Evolutionary conservation across 1,284 basidiomycete genomes (phyloP).

Genomic region (Irpex rosettiformis): DNA sequence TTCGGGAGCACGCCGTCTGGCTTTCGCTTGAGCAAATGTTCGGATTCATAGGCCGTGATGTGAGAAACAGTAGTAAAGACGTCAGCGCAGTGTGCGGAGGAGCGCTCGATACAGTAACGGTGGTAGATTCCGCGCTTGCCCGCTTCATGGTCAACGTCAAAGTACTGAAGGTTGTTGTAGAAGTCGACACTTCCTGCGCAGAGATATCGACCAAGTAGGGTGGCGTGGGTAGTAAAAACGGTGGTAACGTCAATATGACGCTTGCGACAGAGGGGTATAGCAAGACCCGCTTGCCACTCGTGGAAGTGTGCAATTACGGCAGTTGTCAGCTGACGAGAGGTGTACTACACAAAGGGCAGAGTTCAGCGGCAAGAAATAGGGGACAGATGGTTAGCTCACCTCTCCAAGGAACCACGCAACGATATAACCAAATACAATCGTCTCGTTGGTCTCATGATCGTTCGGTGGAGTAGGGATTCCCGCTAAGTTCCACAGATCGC

Average conservation of each 20-base stretch:
- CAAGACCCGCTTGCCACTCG: constrained; percentile 98
- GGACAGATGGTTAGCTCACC: constrained; percentile 38
- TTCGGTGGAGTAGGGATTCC: constrained; percentile 95
- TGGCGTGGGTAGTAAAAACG: constrained; percentile 98
- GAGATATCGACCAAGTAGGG: constrained; percentile 94
- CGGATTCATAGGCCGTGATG: constrained; percentile 95
- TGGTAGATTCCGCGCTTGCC: constrained; percentile 95
- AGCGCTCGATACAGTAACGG: constrained; percentile 95
- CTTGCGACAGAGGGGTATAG: constrained; percentile 94
- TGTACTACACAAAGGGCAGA: constrained; percentile 69
- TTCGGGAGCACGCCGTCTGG: constrained; percentile 98
- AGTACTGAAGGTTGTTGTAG: constrained; percentile 99
- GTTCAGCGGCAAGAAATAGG: constrained; percentile 6
- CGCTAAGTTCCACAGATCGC: constrained; percentile 95
- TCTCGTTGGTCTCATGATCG: constrained; percentile 98
- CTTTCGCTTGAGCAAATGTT: constrained; percentile 96
- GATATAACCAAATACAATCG: constrained; percentile 98
- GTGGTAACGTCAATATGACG: constrained; percentile 97
- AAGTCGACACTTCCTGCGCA: constrained; percentile 98
- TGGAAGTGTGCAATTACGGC: constrained; percentile 98
- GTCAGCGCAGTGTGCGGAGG: constrained; percentile 92
- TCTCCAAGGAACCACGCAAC: constrained; percentile 99
- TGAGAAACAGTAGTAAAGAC: constrained; percentile 98
- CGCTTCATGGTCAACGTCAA: constrained; percentile 98
- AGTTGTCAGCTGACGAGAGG: constrained; percentile 71